Percentiles rank a stretch among this genome's conserved stretches.
Conservation (phyloP, 2,329 filamentous ascomycete species). For the Colletotrichum lupini region DNA sequence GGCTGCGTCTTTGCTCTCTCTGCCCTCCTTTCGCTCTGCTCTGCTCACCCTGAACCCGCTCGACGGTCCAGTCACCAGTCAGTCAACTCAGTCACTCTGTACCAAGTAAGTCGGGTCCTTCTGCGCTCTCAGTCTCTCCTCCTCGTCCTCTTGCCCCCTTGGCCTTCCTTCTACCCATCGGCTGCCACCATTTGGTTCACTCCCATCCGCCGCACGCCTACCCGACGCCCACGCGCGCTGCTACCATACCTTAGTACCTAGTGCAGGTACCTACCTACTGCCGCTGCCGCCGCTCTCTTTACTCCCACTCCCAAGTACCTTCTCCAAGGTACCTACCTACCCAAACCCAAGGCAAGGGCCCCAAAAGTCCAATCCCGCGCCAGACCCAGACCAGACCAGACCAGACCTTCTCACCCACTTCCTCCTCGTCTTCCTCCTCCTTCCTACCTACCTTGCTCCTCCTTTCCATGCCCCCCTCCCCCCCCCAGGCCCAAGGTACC, state of each 20-base stretch:
- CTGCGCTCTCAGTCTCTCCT: constrained; percentile 26
- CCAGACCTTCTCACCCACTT: background rate
- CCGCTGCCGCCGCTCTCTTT: constrained; percentile 12
- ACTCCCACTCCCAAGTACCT: background rate
- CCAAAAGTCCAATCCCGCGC: too few species aligned
- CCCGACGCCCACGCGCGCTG: constrained; percentile 28
- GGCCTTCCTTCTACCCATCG: constrained; percentile 3
- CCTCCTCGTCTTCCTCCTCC: constrained; percentile 4
- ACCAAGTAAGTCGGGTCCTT: constrained; percentile 7
- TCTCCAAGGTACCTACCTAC: too few species aligned
- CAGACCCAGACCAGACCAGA: too few species aligned
- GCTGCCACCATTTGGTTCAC: constrained; percentile 30
- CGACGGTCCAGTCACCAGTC: constrained; percentile 2
- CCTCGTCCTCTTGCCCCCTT: too few species aligned
- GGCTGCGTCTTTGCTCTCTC: background rate
- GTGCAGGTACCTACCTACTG: background rate
- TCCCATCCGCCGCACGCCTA: constrained; percentile 10
- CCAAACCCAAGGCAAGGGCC: too few species aligned
- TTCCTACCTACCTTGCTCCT: constrained; percentile 10
- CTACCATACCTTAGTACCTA: constrained; percentile 28
- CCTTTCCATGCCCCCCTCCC: constrained; percentile 20
- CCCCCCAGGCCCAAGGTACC: constrained; percentile 15
- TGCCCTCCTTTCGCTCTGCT: background rate
- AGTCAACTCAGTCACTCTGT: background rate
- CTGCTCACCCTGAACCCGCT: background rate